phyloP scores from a whole-genome alignment of 768 basidiomycete species.

The Lyophyllum atratum region DNA sequence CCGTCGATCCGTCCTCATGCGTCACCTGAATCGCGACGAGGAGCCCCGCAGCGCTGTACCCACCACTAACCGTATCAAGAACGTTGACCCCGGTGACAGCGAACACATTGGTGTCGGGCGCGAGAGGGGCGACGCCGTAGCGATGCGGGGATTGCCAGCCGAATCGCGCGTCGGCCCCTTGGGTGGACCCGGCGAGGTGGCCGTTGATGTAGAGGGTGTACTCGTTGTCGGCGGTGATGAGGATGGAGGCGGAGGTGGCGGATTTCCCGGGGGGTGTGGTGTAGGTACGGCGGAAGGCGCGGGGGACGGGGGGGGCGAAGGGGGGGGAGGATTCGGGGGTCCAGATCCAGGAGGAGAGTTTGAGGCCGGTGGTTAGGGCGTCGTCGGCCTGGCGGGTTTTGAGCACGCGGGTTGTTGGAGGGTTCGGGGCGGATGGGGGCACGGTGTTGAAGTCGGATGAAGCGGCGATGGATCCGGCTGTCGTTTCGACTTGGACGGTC shows the following conservation, averaged over 20 bases:
- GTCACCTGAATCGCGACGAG: constrained; percentile 3
- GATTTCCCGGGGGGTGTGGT: constrained; percentile 1
- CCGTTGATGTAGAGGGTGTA: constrained; percentile 3
- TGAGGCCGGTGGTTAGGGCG: constrained; percentile 19
- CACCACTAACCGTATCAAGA: not conserved
- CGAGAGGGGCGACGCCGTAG: not conserved
- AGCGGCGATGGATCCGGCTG: constrained; percentile 13
- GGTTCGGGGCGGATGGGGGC: too few species aligned
- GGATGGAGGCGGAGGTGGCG: constrained; percentile 3
- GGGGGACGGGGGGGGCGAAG: not conserved
- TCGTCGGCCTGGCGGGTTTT: constrained; percentile 10
- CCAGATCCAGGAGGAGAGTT: constrained; percentile 29
- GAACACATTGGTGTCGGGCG: constrained; percentile 2
- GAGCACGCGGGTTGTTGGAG: too few species aligned
- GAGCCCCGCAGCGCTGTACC: constrained; percentile 1
- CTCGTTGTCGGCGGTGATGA: constrained; percentile 2
- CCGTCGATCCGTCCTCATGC: not conserved
- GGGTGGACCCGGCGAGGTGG: not conserved
- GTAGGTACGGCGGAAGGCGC: constrained; percentile 3
- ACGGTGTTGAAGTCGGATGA: constrained; percentile 26
- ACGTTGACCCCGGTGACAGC: constrained; percentile 1
- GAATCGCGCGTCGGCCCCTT: not conserved
- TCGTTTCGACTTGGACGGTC: constrained; percentile 23
- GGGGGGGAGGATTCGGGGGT: constrained; percentile 17
- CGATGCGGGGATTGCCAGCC: not conserved